Conservation (phyloP, 208 protist genomes). For the Trichomonas vaginalis region DNA sequence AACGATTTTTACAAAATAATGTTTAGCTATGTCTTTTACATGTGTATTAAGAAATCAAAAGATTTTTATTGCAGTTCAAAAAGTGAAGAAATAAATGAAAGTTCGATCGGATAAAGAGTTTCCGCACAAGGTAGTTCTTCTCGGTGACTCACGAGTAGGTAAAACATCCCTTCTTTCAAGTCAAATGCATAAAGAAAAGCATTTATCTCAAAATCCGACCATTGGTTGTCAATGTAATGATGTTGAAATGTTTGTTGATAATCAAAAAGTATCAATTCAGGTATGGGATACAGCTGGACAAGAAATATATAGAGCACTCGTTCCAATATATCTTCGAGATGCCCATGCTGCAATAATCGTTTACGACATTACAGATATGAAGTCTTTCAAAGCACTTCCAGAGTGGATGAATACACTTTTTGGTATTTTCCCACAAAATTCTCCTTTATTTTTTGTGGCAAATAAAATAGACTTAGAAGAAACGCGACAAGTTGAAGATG, state of each 20-base stretch:
- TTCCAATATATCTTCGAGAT: constrained; percentile 77
- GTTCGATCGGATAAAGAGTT: neutral
- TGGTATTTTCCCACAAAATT: neutral
- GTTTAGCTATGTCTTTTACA: too few species aligned
- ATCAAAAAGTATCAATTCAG: constrained; percentile 71
- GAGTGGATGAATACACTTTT: neutral
- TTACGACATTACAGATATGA: neutral
- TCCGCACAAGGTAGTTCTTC: neutral
- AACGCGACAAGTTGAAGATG: neutral
- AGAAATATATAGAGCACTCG: constrained; percentile 72
- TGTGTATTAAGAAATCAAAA: too few species aligned
- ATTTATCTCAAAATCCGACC: constrained; percentile 62
- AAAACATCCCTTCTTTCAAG: neutral
- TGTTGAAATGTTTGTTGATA: constrained; percentile 83
- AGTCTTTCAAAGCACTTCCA: neutral
- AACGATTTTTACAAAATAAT: neutral
- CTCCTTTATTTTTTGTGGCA: neutral
- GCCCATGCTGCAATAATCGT: constrained; percentile 66
- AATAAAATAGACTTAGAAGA: neutral
- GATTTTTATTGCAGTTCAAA: too few species aligned
- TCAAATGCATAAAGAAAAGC: constrained; percentile 71
- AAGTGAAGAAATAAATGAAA: too few species aligned
- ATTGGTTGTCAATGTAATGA: constrained; percentile 95
- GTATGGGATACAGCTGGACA: constrained; percentile 65
- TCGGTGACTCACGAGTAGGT: neutral